phyloP scores from a whole-genome alignment of 768 basidiomycete genomes.

The Calocera cornea region DNA sequence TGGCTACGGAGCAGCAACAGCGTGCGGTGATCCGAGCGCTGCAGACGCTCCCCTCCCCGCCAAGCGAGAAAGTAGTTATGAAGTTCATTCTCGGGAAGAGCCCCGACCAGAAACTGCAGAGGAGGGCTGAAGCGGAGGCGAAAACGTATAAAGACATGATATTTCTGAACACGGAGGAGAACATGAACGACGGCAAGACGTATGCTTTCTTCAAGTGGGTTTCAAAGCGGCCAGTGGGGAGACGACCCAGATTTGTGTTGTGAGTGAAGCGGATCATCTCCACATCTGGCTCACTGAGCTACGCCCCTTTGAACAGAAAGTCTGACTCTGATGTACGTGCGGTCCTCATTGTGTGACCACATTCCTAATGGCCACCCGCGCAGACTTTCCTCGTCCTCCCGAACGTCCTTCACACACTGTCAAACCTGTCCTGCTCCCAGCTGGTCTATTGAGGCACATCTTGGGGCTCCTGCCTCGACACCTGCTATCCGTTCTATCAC shows the following conservation, averaged over 20 bases:
- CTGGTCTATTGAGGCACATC: background rate
- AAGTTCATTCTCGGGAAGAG: background rate
- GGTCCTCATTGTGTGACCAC: no score
- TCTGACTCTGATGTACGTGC: background rate
- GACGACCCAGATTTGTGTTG: background rate
- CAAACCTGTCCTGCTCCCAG: background rate
- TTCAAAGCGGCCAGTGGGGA: background rate
- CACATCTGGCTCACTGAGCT: background rate
- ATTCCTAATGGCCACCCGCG: no score
- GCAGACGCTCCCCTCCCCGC: background rate
- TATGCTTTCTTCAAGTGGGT: slow-evolving; percentile 85
- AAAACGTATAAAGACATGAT: slow-evolving; percentile 62
- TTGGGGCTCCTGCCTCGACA: background rate
- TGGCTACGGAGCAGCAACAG: slow-evolving; percentile 71
- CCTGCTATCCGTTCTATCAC: background rate
- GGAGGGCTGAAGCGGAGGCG: background rate
- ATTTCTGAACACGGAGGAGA: slow-evolving; percentile 71
- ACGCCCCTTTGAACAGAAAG: background rate
- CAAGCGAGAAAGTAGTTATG: background rate
- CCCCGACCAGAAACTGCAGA: background rate
- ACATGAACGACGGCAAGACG: slow-evolving; percentile 94
- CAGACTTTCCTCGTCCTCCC: background rate
- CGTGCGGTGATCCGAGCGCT: slow-evolving; percentile 58
- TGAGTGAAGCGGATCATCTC: background rate
- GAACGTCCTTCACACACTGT: background rate